Evolutionary conservation across 768 basidiomycete genomes (phyloP).

Genomic region (Phylloporus arenicola): DNA sequence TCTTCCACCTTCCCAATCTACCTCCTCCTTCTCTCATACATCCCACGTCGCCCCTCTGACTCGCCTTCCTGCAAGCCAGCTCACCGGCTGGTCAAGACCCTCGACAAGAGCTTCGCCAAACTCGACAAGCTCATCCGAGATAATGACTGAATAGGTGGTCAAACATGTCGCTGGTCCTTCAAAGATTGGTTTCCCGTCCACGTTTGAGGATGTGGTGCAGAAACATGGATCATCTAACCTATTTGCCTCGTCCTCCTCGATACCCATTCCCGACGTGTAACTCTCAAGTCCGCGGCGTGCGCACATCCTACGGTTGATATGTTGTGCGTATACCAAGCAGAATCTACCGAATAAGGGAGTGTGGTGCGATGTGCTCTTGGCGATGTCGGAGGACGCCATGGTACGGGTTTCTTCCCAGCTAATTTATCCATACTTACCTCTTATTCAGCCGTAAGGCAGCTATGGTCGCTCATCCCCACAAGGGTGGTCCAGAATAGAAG

Average conservation of each 20-base stretch:
- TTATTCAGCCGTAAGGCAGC: slow-evolving; percentile 65
- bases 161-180: slow-evolving; percentile 51
- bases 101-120: slow-evolving; percentile 69
- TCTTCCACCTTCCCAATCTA: slow-evolving; percentile 49
- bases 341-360: slow-evolving; percentile 46
- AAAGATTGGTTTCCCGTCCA: slow-evolving; percentile 47
- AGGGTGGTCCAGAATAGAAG: slow-evolving; percentile 91
- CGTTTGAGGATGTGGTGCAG: slow-evolving; percentile 62
- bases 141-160: slow-evolving; percentile 66
- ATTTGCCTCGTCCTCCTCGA: slow-evolving; percentile 19
- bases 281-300: slow-evolving; percentile 56
- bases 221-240: slow-evolving; percentile 42
- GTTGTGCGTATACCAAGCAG: slow-evolving; percentile 69
- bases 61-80: slow-evolving; percentile 74
- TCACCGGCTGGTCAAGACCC: slow-evolving; percentile 66
- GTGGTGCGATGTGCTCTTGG: slow-evolving; percentile 71
- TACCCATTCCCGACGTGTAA: slow-evolving; percentile 45
- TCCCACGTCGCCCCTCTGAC: slow-evolving; percentile 69
- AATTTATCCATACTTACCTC: background rate
- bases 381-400: slow-evolving; percentile 52
- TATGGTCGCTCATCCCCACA: slow-evolving; percentile 86
- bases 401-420: slow-evolving; percentile 22
- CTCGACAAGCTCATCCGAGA: slow-evolving; percentile 58
- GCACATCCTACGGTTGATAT: slow-evolving; percentile 58
- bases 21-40: slow-evolving; percentile 32